Conservation (phyloP, 2,329 filamentous ascomycete species). For the Fusarium piperis region DNA sequence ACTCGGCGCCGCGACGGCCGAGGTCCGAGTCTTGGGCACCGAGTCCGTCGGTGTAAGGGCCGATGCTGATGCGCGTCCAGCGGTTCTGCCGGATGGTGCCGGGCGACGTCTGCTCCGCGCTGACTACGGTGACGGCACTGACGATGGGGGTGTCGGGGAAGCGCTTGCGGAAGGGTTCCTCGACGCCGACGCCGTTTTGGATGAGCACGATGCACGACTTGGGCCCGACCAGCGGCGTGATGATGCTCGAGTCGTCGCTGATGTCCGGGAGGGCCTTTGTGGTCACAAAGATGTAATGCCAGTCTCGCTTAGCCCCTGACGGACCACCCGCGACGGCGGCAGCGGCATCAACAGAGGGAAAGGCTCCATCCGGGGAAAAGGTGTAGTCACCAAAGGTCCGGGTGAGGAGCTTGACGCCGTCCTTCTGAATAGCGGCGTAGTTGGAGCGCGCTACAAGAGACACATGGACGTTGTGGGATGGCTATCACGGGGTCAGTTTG, state of each 20-base stretch:
- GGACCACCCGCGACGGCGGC: conserved; percentile 32
- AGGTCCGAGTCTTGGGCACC: conserved; percentile 48
- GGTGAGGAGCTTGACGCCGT: conserved; percentile 72
- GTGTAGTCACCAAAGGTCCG: conserved; percentile 73
- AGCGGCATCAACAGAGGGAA: conserved; percentile 68
- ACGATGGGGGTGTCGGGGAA: conserved; percentile 70
- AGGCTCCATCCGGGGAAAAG: conserved; percentile 71
- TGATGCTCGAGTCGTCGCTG: conserved; percentile 68
- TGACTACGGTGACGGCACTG: conserved; percentile 75
- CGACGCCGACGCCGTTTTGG: conserved; percentile 77
- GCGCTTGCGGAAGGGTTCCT: conserved; percentile 69
- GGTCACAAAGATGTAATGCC: conserved; percentile 74
- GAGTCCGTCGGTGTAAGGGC: conserved; percentile 68
- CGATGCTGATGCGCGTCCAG: conserved; percentile 77
- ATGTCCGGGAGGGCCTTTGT: conserved; percentile 76
- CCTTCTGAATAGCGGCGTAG: conserved; percentile 68
- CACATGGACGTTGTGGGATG: conserved; percentile 63
- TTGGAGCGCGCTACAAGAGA: conserved; percentile 80
- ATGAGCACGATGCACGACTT: conserved; percentile 71
- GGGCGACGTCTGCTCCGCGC: conserved; percentile 70
- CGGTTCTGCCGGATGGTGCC: conserved; percentile 75
- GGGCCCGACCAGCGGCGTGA: conserved; percentile 67
- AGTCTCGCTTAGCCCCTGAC: conserved; percentile 38
- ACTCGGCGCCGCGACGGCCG: conserved; percentile 48
- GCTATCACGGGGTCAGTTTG: conserved; percentile 46